Evolutionary conservation across 1,284 basidiomycete species (phyloP), one percentile per base, ranked within the genome.

Genomic region (Pseudozyma sp.): DNA sequence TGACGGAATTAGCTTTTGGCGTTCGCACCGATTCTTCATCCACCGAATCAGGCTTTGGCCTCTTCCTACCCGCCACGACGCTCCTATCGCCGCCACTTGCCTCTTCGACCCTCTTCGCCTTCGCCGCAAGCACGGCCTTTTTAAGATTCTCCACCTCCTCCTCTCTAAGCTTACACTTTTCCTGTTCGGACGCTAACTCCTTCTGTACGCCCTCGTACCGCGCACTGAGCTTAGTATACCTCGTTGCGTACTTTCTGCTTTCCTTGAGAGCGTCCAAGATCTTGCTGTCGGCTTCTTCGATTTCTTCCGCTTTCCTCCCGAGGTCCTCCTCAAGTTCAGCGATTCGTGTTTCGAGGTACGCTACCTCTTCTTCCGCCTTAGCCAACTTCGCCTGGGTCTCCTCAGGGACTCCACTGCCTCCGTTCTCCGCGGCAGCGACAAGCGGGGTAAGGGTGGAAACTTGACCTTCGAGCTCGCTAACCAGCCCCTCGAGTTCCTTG

Each of bases 211-310:
- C 49, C 39, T 75, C 72, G 18, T 67, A 58, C 49, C 50, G 53
- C 2, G 44, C 61, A 25, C 35, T 43, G 3, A 79, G 16, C 51
- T 70, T 64, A 34, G 36, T 63, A 35, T 70, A 68, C 10, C 75
- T 21, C 9, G 69, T 64, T 2, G 62, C 52, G 43, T 59, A 71
- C 54, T 74, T 76, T 45, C 81, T 82, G 43, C 68, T 66, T 39
- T 82, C 75, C 54, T 80, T 79, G 38, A 80, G 58, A 14, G 72
- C 76, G 3, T 60, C 62, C 1, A 82, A 56, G 25, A 81, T 77
- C 56, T 80, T 78, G n/a, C 52, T 52, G 44, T 83, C 81, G 1
- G 78, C 77, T 13, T 79, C 81, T 52, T 82, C 80, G 54, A 75
- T 70, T 25, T 83, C 81, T 12, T 70, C 68, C 3, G 80, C 80